Conservation (phyloP, 768 basidiomycete species). For the Dacryopinax spathularia region DNA sequence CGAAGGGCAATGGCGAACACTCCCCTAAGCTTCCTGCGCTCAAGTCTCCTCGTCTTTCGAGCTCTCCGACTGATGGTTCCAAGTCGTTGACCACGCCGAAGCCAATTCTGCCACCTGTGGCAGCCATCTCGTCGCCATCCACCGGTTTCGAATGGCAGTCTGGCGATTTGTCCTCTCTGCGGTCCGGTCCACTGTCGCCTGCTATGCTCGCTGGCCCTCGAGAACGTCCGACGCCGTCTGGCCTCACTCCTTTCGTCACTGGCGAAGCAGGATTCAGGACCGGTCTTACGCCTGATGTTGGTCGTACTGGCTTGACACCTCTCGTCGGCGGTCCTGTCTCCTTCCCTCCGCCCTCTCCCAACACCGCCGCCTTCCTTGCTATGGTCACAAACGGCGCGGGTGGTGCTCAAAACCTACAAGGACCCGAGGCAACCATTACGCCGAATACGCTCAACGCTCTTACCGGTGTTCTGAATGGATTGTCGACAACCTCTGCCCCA, state of each 20-base stretch:
- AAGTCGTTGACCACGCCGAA: slow-evolving; percentile 29
- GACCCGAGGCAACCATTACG: slow-evolving; percentile 39
- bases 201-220: slow-evolving; percentile 90
- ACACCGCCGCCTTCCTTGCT: slow-evolving; percentile 82
- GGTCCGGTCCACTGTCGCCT: slow-evolving; percentile 86
- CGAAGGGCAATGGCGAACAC: slow-evolving; percentile 34
- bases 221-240: slow-evolving; percentile 30
- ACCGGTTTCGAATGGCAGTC: slow-evolving; percentile 40
- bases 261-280: slow-evolving; percentile 31
- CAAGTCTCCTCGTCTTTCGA: slow-evolving; percentile 10
- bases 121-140: slow-evolving; percentile 39
- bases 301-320: slow-evolving; percentile 67
- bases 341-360: slow-evolving; percentile 74
- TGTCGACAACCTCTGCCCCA: slow-evolving; percentile 16
- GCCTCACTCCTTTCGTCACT: slow-evolving; percentile 33
- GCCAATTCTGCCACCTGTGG: slow-evolving; percentile 69
- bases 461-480: slow-evolving; percentile 53
- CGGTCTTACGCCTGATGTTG: slow-evolving; percentile 56
- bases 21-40: slow-evolving; percentile 28
- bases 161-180: slow-evolving; percentile 51
- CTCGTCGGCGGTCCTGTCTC: slow-evolving; percentile 57
- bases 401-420: slow-evolving; percentile 12
- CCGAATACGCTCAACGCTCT: slow-evolving; percentile 64
- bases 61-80: slow-evolving; percentile 17
- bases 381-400: slow-evolving; percentile 58